Evolutionary conservation across 768 basidiomycete species (phyloP).

Genomic region (Astraeus odoratus): DNA sequence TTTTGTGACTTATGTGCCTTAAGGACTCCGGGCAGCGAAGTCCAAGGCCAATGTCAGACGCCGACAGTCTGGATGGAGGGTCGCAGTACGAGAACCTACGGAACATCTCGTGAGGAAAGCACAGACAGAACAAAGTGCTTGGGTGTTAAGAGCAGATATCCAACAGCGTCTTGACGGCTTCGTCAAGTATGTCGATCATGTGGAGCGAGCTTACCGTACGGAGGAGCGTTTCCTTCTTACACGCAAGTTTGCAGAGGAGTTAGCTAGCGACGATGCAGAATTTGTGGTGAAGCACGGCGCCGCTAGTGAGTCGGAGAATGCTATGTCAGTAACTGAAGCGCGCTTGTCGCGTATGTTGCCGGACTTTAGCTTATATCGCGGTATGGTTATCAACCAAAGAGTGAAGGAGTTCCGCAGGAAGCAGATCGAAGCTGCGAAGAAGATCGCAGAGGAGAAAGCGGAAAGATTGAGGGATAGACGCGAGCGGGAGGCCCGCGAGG

Average conservation of each 20-base stretch:
- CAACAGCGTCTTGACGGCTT: conserved; percentile 67
- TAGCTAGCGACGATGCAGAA: conserved; percentile 60
- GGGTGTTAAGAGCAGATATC: background rate
- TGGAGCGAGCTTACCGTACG: conserved; percentile 88
- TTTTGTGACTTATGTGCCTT: background rate
- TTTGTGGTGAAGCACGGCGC: conserved; percentile 53
- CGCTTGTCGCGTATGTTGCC: conserved; percentile 63
- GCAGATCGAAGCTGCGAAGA: conserved; percentile 49
- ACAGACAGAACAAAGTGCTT: background rate
- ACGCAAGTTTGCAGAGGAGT: conserved; percentile 78
- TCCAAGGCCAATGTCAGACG: background rate
- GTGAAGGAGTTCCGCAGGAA: conserved; percentile 59
- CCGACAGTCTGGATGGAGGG: background rate
- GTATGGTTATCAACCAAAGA: conserved; percentile 49
- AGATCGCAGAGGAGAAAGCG: conserved; percentile 78
- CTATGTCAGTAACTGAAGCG: conserved; percentile 63
- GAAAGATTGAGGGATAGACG: conserved; percentile 51
- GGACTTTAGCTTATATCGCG: conserved; percentile 55
- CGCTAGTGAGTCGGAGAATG: conserved; percentile 46
- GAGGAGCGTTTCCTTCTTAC: conserved; percentile 83
- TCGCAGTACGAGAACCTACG: background rate
- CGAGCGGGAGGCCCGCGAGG: conserved; percentile 15
- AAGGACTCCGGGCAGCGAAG: background rate
- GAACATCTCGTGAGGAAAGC: background rate
- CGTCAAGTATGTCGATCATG: conserved; percentile 83